phyloP scores from a whole-genome alignment of 2,329 filamentous ascomycete genomes.

The Exophiala mesophila region DNA sequence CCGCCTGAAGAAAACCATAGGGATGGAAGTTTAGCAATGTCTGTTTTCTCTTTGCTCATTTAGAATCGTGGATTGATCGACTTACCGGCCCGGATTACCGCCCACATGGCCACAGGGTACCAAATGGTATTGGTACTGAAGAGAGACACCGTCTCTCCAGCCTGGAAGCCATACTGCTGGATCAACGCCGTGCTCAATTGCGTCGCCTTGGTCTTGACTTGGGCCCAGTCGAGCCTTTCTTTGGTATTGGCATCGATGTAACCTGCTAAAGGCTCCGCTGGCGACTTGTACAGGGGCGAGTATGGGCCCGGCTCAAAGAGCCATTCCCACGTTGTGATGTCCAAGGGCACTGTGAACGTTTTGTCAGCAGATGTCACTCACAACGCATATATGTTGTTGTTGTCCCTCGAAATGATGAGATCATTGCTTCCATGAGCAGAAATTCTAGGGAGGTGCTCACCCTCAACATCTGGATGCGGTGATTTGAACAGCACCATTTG shows the following conservation, averaged over 20 bases:
- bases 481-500: slow-evolving; percentile 24
- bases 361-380: too few species aligned
- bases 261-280: slow-evolving; percentile 40
- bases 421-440: too few species aligned
- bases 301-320: slow-evolving; percentile 51
- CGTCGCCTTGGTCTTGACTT: slow-evolving; percentile 54
- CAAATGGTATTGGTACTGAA: slow-evolving; percentile 63
- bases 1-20: slow-evolving; percentile 34
- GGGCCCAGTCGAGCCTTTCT: slow-evolving; percentile 52
- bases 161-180: slow-evolving; percentile 49
- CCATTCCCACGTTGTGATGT: slow-evolving; percentile 57
- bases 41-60: too few species aligned
- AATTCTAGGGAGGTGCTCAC: slow-evolving; percentile 12
- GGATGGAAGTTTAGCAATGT: too few species aligned
- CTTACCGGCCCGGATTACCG: slow-evolving; percentile 47
- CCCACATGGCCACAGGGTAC: slow-evolving; percentile 61
- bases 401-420: too few species aligned
- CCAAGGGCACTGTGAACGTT: slow-evolving; percentile 55
- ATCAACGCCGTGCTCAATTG: slow-evolving; percentile 57
- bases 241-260: slow-evolving; percentile 57
- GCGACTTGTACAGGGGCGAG: slow-evolving; percentile 44
- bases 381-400: too few species aligned
- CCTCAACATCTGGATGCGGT: slow-evolving; percentile 21
- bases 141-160: slow-evolving; percentile 54
- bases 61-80: too few species aligned